Evolutionary conservation across 139 green algal genomes (phyloP).

Genomic region (Marvania coccoides): DNA sequence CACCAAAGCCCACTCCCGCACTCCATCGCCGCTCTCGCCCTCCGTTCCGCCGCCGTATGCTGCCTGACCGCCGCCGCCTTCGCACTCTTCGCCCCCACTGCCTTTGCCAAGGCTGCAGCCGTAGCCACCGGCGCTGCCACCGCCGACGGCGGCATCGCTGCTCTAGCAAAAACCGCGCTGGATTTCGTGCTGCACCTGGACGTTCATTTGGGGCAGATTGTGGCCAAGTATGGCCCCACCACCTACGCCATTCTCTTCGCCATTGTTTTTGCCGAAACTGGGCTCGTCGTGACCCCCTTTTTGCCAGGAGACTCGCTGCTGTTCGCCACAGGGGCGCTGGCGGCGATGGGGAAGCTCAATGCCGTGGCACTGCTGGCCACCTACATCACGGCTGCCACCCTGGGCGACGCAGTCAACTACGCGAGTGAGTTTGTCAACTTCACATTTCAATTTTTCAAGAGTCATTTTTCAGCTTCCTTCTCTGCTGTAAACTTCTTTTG

Average conservation of each 20-base stretch:
- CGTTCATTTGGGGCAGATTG: slow-evolving; percentile 65
- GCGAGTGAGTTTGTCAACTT: slow-evolving; percentile 28
- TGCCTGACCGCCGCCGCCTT: not conserved
- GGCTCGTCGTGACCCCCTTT: slow-evolving; percentile 83
- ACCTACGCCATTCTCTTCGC: slow-evolving; percentile 79
- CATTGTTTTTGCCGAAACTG: slow-evolving; percentile 61
- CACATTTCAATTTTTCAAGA: not conserved
- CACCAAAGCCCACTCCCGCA: not conserved
- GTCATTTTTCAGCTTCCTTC: not conserved
- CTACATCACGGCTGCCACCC: slow-evolving; percentile 67
- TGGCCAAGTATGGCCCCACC: slow-evolving; percentile 47
- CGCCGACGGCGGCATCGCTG: not conserved
- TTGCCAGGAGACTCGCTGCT: slow-evolving; percentile 86
- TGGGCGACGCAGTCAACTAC: slow-evolving; percentile 91
- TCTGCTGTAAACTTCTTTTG: too few relatives aligned
- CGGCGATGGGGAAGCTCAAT: slow-evolving; percentile 66
- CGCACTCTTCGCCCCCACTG: not conserved
- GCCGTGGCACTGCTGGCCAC: slow-evolving; percentile 40
- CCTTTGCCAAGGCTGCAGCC: not conserved
- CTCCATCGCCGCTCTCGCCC: not conserved
- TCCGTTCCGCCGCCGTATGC: not conserved
- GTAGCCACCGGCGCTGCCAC: not conserved
- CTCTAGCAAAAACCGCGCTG: not conserved
- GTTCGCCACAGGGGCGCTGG: slow-evolving; percentile 85
- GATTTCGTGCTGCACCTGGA: slow-evolving; percentile 79